Evolutionary conservation across 129 eudicot genomes (phyloP).

Genomic region (Deinandra increscens): DNA sequence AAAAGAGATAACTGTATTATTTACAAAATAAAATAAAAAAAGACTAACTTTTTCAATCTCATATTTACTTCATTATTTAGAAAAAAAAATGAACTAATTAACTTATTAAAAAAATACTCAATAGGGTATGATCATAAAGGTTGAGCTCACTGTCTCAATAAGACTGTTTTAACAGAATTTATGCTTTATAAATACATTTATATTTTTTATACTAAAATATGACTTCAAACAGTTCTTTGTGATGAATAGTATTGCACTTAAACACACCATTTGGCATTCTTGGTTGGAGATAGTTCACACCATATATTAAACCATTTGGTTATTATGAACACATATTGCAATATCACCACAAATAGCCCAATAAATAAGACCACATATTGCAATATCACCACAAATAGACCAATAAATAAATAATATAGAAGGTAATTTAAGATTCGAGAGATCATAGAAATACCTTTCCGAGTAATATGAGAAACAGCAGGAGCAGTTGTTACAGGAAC

Average conservation of each 20-base stretch:
- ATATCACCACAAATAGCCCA: slow-evolving; percentile 4
- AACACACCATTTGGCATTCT: neutral
- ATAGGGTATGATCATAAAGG: neutral
- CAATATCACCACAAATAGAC: slow-evolving; percentile 3
- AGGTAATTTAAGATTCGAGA: neutral
- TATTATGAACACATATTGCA: neutral
- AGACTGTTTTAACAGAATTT: neutral
- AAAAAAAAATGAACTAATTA: neutral
- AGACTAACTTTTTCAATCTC: neutral
- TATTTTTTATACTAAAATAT: neutral
- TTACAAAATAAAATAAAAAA: too few relatives aligned
- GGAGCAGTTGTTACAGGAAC: slow-evolving; percentile 24
- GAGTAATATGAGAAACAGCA: slow-evolving; percentile 32
- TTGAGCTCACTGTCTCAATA: neutral
- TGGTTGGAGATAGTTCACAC: neutral
- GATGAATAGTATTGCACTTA: too few relatives aligned
- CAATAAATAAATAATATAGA: neutral
- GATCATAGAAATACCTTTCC: slow-evolving; percentile 44
- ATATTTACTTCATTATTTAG: neutral
- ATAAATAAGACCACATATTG: neutral
- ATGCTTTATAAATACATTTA: neutral
- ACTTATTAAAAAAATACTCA: neutral
- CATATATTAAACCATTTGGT: neutral
- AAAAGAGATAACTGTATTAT: neutral
- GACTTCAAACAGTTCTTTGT: too few relatives aligned